Base-by-base conservation (phyloP, 345 rosid species). In the Hevea brasiliensis region DNA sequence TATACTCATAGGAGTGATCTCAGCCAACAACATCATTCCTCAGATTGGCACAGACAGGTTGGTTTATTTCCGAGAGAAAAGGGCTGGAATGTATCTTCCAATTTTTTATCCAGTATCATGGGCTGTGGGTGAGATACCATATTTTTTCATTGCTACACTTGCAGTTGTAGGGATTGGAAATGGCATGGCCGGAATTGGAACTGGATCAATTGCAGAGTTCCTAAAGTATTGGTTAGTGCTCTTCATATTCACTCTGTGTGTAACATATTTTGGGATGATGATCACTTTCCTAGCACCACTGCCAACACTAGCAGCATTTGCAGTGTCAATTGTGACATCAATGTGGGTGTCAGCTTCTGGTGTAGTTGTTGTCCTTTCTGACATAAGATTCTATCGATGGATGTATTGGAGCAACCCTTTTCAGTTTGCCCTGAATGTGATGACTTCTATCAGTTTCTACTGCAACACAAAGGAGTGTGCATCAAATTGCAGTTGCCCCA, bases 201-300 rank as follows among this genome's bases (percentile, higher is more conserved):
- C 82, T 47, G 72, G 81, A 50, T 65, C 78, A 17, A 23, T 65
- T 24, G 58, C 50, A 29, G 78, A 80, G 15, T 77, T 75, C 72
- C 41, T 77, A 2, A 60, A 40, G 61, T 80, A 80, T 65, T 80
- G 85, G 83, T 35, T 61, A 35, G 73, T 74, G 24, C 72, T 80
- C 73, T 75, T 76, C 64, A 58, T 77, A 35, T 78, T 84, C 74
- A 84, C 75, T 24, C 29, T 77, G 12, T 71, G 72, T 26, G 41
- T 61, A 42, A 80, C 82, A 59, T 77, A 80, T 51, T 84, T 78
- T 3, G 84, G 82, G 40, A 78, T 73, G 79, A 78, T 84, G 87
- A 72, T 81, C 70, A 81, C 84, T 66, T 73, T 76, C 83, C 80
- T 81, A 70, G 84, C 83, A 71, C 84, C 84, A 65, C 37, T 70